Evolutionary conservation across 192 early-diverging fungal genomes (phyloP).

Genomic region (Coemansia sp.): DNA sequence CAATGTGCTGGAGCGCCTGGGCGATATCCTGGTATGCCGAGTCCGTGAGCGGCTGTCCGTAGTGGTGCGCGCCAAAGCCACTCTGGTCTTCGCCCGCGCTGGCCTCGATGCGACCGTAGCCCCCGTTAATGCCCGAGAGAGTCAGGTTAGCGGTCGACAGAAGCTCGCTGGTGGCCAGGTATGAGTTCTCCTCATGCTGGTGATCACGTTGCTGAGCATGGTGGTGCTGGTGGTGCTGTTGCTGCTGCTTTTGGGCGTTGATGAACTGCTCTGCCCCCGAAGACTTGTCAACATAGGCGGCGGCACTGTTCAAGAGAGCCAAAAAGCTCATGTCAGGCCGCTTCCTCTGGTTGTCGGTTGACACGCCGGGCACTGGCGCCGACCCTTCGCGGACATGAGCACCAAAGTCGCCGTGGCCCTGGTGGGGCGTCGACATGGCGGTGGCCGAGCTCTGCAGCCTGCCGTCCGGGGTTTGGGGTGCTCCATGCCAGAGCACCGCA

Average conservation of each 20-base stretch:
- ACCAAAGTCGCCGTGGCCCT: slow-evolving; percentile 12
- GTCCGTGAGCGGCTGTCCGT: slow-evolving; percentile 19
- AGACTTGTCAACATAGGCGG: slow-evolving; percentile 42
- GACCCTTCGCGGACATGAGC: slow-evolving; percentile 23
- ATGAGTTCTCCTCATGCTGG: slow-evolving; percentile 5
- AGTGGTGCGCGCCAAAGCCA: slow-evolving; percentile 21
- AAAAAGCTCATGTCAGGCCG: slow-evolving; percentile 44
- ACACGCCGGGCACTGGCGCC: slow-evolving; percentile 18
- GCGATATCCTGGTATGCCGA: slow-evolving; percentile 39
- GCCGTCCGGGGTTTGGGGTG: slow-evolving; percentile 1
- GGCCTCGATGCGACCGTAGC: slow-evolving; percentile 7
- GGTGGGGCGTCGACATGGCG: slow-evolving; percentile 29
- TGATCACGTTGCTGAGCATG: slow-evolving; percentile 9
- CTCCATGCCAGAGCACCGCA: background rate
- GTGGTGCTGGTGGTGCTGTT: background rate
- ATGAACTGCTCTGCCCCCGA: background rate
- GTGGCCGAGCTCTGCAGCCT: slow-evolving; percentile 27
- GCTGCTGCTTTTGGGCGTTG: background rate
- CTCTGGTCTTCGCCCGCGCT: slow-evolving; percentile 5
- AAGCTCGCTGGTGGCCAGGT: slow-evolving; percentile 24
- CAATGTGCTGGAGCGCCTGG: slow-evolving; percentile 44
- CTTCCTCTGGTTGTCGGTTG: slow-evolving; percentile 10
- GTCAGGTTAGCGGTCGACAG: slow-evolving; percentile 14
- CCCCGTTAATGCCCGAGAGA: slow-evolving; percentile 20
- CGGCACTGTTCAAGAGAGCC: slow-evolving; percentile 45